Base-by-base conservation (phyloP, 2,329 filamentous ascomycete species). In the Emydomyces testavorans region DNA sequence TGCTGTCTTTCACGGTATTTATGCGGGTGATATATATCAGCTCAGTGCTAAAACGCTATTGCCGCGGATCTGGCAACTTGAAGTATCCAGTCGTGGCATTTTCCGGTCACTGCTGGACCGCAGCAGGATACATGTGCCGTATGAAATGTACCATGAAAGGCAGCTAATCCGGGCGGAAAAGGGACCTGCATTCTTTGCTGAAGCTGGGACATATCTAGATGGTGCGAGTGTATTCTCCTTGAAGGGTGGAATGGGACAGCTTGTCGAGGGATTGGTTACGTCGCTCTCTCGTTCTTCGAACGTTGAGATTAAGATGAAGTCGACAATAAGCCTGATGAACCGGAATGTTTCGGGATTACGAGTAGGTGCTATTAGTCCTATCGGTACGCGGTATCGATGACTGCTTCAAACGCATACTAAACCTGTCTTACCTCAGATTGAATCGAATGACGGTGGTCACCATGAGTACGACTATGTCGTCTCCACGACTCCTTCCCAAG, bases 1-100 rank as follows among this genome's bases (percentile, higher is more conserved):
- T 4, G 87, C 82, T 1, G 61, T 79, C 1, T 65, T 87, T 46
- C 92, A 96, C 64, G 92, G 92, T 35, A 87, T 96, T 50, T 94
- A 93, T 64, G 92, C 89, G 18, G 92, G 92, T 4, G 85, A 95
- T 65, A 78, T 94, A 40, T 79, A 85, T 62, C 75, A 82, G 60
- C 71, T 96, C 43, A 94, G 88, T 64, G 79, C 78, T 40, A 79
- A 78, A 56, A 79, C 78, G 43, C 69, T 84, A 34, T 61, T 82
- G 32, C 67, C 81, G 7, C 55, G 65, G 21, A 49, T 70, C 0
- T 72, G 71, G 59, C 53, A 73, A n/a, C 65, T 74, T 48, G 76
- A 81, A 52, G 6, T 35, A 7, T 15, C 29, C 2, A 28, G 35
- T 5, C 3, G 21, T 28, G 37, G 28, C 6, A 28, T 48, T 20